phyloP scores from a whole-genome alignment of 1,284 basidiomycete species.

The Ceratobasidium theobromae region DNA sequence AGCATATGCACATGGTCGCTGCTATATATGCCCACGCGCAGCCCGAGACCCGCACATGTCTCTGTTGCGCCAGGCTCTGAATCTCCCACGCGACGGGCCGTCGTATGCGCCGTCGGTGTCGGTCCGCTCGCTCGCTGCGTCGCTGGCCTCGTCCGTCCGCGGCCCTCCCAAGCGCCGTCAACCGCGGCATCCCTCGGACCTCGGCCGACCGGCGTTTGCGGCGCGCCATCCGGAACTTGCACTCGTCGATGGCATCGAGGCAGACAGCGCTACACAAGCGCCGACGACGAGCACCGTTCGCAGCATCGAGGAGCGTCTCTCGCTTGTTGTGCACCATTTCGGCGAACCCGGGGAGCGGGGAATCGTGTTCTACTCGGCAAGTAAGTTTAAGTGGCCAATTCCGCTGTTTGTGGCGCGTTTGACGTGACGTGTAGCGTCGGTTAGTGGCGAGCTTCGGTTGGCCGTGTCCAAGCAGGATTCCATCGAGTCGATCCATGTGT shows the following conservation, averaged over 20 bases:
- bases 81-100: not conserved
- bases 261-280: not conserved
- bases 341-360: conserved; percentile 2
- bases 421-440: not conserved
- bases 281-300: not conserved
- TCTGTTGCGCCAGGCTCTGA: conserved; percentile 17
- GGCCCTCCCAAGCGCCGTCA: not conserved
- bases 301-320: not conserved
- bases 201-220: conserved; percentile 8
- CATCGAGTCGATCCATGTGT: conserved; percentile 12
- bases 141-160: conserved; percentile 4
- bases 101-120: not conserved
- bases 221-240: conserved; percentile 1
- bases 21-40: not conserved
- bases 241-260: conserved; percentile 15
- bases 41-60: not conserved
- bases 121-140: conserved; percentile 14
- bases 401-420: not conserved
- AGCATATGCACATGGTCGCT: not conserved
- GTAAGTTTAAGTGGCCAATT: not conserved
- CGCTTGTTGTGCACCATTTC: conserved; percentile 11
- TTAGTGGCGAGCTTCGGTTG: conserved; percentile 18
- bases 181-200: not conserved
- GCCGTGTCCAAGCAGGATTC: conserved; percentile 1
- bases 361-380: not conserved